Evolutionary conservation across 2,329 filamentous ascomycete genomes (phyloP), one percentile per base, ranked within the genome.

Genomic region (Penicillium sp.): DNA sequence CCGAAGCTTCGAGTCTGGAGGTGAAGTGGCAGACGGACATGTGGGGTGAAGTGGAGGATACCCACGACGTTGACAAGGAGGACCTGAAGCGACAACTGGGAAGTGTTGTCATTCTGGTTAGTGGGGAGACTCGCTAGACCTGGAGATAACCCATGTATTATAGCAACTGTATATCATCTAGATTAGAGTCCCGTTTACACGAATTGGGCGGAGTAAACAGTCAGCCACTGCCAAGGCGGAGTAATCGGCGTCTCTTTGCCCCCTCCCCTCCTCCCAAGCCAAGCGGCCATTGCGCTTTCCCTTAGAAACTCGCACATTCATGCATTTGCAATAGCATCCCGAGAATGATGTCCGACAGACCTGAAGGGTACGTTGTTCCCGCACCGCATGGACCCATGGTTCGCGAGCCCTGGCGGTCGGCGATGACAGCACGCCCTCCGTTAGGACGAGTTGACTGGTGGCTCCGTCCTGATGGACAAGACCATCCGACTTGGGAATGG

Each of bases 1-100:
- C 89, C 0, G 79, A 81, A 64, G 87, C 88, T 13, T 85, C 87
- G 6, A 96, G 83, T 64, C 71, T 95, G 39, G 94, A 99, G 77
- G 90, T 96, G 15, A 81, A 84, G 58, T 96, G 90, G 87, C 94
- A 99, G 81, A 95, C 87, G 1, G 78, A 82, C 26, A 86, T 88
- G 73, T 97, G 94, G 93, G 94, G 94, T 8, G 92, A 96, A 78
- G 94, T 99, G 0, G 94, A 99, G 71, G 92, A 99, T 73, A 96
- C 92, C 26, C 94, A 99, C 74, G 94, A 99, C 77, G 94, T 99
- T 1, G 88, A 95, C 65, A 89, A 86, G 72, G 93, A 95, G 73
- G 94, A 99, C 72, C 63, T 97, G 60, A 83, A 85, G 68, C 82
- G 93, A 65, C 94, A 97, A 75, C 76, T 97, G 54, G 94, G 93